Percentiles rank a stretch among this genome's conserved stretches.
Conservation (phyloP, 2,329 filamentous ascomycete species). For the Penicillium corylophilum region DNA sequence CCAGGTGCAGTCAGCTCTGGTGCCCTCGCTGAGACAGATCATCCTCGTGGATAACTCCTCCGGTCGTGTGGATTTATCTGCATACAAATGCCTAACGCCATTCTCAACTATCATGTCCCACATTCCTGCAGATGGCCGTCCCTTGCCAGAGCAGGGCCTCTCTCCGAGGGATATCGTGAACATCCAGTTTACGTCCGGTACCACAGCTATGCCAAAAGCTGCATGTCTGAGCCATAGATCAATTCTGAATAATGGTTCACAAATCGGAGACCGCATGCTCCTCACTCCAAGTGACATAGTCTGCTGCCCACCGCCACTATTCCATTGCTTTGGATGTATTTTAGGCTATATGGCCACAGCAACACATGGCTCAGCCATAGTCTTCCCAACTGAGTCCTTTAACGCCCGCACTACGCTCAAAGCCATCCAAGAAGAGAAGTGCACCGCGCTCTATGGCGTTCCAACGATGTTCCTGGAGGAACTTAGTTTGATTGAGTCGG, state of each 20-base stretch:
- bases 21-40: conserved; percentile 70
- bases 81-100: conserved; percentile 45
- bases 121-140: conserved; percentile 39
- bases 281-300: conserved; percentile 70
- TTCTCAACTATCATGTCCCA: conserved; percentile 49
- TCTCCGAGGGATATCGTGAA: conserved; percentile 76
- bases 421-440: conserved; percentile 61
- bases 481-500: conserved; percentile 69
- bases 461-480: conserved; percentile 93
- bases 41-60: conserved; percentile 76
- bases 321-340: conserved; percentile 81
- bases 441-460: conserved; percentile 78
- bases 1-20: conserved; percentile 53
- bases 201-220: conserved; percentile 85
- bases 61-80: conserved; percentile 51
- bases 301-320: conserved; percentile 60
- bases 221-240: conserved; percentile 80
- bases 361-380: conserved; percentile 74
- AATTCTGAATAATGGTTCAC: conserved; percentile 89
- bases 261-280: conserved; percentile 83
- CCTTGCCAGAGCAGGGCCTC: conserved; percentile 47
- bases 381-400: conserved; percentile 86
- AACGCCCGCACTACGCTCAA: conserved; percentile 70
- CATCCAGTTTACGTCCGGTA: conserved; percentile 97
- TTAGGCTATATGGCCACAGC: conserved; percentile 96